A percentile compares a stretch with the other conserved stretches of the same genome.
phyloP scores from a whole-genome alignment of 139 green algal genomes.

The Chlamydomonas applanata region DNA sequence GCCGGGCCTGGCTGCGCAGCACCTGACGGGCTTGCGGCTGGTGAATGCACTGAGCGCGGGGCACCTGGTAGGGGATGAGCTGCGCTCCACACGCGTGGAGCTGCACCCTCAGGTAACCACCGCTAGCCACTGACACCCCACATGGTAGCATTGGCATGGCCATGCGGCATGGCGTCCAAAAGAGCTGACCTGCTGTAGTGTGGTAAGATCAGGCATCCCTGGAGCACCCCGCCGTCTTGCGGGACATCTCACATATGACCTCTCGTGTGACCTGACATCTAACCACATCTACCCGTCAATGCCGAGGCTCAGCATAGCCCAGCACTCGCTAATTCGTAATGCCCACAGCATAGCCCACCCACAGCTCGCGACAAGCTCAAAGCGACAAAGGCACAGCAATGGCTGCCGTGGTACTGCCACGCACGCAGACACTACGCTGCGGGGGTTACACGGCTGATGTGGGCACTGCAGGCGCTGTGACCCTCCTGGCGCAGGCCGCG shows the following conservation, averaged over 20 bases:
- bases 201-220: too few species aligned
- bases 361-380: too few species aligned
- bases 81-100: not conserved
- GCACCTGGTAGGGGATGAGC: constrained; percentile 31
- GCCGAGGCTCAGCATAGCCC: too few species aligned
- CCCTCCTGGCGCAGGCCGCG: constrained; percentile 69
- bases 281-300: too few species aligned
- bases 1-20: constrained; percentile 57
- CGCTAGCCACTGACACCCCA: too few species aligned
- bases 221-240: too few species aligned
- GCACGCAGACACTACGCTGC: constrained; percentile 3
- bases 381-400: too few species aligned
- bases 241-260: not conserved
- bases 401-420: not conserved
- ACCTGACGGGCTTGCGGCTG: constrained; percentile 65
- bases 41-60: constrained; percentile 49
- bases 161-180: not conserved
- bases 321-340: too few species aligned
- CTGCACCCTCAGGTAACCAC: not conserved
- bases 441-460: constrained; percentile 60
- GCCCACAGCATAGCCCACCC: too few species aligned
- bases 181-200: too few species aligned
- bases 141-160: not conserved
- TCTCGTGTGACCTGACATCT: not conserved
- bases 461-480: constrained; percentile 74